Evolutionary conservation across 345 rosid genomes (phyloP).

Genomic region (Rhodomyrtus tomentosa): DNA sequence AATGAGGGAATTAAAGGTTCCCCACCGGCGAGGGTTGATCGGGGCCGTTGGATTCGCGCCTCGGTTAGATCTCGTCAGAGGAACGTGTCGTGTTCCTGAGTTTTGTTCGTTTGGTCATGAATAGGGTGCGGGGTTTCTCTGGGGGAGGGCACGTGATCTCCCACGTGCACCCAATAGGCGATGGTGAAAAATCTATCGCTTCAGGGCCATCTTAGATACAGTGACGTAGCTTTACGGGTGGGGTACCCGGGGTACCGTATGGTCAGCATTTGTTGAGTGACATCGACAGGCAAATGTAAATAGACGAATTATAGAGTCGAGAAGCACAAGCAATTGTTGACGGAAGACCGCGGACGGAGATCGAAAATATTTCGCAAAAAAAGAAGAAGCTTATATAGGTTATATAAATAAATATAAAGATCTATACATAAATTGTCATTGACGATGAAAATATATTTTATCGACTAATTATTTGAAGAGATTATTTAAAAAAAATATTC

Average conservation of each 20-base stretch:
- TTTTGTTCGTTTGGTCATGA: neutral
- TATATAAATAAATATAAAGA: too few relatives aligned
- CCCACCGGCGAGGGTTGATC: neutral
- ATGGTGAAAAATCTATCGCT: neutral
- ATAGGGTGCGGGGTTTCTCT: neutral
- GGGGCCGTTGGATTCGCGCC: neutral
- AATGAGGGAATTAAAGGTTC: neutral
- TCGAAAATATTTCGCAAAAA: neutral
- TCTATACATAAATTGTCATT: too few relatives aligned
- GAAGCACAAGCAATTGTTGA: neutral
- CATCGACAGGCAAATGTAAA: neutral
- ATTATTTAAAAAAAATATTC: too few relatives aligned
- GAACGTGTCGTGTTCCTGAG: neutral
- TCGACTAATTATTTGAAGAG: too few relatives aligned
- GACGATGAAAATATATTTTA: too few relatives aligned
- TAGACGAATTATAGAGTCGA: neutral
- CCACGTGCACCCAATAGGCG: neutral
- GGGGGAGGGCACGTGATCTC: neutral
- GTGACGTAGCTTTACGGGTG: neutral
- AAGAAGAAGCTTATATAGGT: too few relatives aligned
- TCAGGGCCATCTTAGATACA: neutral
- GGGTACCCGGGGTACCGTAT: too few relatives aligned
- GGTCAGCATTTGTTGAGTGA: neutral
- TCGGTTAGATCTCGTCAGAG: neutral
- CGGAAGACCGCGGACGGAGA: neutral